These are phyloP conservation scores for Leishmania tropica DNA, from an alignment of 208 protist genomes.

Conservation along the genomic window DNA sequence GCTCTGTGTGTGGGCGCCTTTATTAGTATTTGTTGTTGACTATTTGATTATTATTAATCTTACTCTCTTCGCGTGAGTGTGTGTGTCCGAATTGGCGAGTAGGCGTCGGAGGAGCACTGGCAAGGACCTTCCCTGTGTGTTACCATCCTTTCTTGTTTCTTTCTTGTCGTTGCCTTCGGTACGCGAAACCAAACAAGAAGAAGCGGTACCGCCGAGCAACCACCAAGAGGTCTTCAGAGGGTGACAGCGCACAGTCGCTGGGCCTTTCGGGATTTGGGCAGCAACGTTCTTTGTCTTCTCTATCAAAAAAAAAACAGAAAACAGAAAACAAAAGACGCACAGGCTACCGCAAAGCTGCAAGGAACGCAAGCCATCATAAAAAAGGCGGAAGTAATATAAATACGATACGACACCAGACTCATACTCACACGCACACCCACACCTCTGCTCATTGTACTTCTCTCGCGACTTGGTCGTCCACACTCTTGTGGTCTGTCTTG, in stretches of 20 bases:
- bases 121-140: not conserved
- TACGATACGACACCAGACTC: too few relatives aligned
- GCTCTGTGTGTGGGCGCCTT: not conserved
- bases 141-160: not conserved
- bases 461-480: not conserved
- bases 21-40: not conserved
- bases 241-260: slow-evolving; percentile 2
- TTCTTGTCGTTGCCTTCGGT: not conserved
- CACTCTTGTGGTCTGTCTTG: not conserved
- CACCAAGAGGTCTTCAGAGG: not conserved
- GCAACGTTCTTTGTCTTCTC: not conserved
- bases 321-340: too few relatives aligned
- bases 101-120: not conserved
- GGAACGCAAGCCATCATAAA: not conserved
- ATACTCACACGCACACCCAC: not conserved
- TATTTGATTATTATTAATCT: not conserved
- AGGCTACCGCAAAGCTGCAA: not conserved
- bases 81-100: not conserved
- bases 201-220: not conserved
- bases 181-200: not conserved
- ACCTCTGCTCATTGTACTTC: not conserved
- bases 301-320: not conserved
- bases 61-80: not conserved
- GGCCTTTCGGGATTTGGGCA: not conserved
- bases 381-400: not conserved